phyloP scores from a whole-genome alignment of 208 protist species.

The Leishmania martiniquensis region DNA sequence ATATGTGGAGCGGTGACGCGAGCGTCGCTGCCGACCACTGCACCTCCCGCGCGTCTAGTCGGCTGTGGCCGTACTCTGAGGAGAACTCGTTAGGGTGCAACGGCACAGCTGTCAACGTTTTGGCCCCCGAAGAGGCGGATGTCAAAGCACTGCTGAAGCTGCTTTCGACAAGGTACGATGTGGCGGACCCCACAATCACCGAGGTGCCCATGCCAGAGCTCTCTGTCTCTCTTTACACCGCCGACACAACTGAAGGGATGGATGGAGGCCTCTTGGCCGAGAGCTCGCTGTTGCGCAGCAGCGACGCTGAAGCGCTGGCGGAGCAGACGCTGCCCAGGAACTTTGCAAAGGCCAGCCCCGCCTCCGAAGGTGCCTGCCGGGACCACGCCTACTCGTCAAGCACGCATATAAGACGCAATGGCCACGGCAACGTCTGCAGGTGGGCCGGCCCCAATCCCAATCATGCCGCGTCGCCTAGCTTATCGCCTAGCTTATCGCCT shows the following conservation, averaged over 20 bases:
- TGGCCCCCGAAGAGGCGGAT: slow-evolving; percentile 20
- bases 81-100: not conserved
- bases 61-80: not conserved
- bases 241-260: not conserved
- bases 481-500: too few species aligned
- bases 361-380: not conserved
- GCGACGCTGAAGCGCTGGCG: not conserved
- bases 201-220: not conserved
- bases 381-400: slow-evolving; percentile 7
- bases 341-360: not conserved
- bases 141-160: slow-evolving; percentile 27
- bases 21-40: not conserved
- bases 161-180: slow-evolving; percentile 10
- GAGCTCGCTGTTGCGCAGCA: not conserved
- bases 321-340: not conserved
- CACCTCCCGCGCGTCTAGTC: not conserved
- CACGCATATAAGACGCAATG: slow-evolving; percentile 10
- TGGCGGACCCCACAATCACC: not conserved
- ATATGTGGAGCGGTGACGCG: not conserved
- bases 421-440: slow-evolving; percentile 20
- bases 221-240: too few species aligned
- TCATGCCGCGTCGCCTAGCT: not conserved
- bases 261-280: not conserved
- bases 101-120: slow-evolving; percentile 2
- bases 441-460: not conserved